Evolutionary conservation across 176 grass and related monocot genomes (phyloP), one percentile per base, ranked within the genome.

Genomic region (Poa pratensis): DNA sequence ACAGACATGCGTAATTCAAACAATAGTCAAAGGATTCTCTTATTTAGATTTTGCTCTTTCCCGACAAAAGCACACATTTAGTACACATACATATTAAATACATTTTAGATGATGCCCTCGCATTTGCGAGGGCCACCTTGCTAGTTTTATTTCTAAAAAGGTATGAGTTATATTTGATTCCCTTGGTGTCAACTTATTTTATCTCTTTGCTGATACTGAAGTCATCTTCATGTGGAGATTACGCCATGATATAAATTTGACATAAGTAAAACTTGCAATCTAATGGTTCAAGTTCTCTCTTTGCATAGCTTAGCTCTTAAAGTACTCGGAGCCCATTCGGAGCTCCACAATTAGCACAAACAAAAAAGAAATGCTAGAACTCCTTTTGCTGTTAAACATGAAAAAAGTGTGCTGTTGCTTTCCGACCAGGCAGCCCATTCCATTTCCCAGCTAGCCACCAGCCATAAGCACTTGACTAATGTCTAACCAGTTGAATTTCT

Each of bases 131-230:
- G 4, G 34, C 34, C 34, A 35, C 34, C 34, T 35, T 35, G 34
- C 34, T 35, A 35, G 34, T 84, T 84, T 95, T 66, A 79, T 95
- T 73, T 94, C 87, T 79, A 95, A 92, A 82, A 98, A 98, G 95
- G 93, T 94, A 76, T n/a, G 53, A 55, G 14, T 71, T 73, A 35
- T 78, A 68, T 42, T 62, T 64, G 9, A 19, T 12, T 61, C 42
- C 52, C 28, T 70, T 23, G 68, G 16, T 49, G 10, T 28, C 37
- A 42, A 23, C 62, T 30, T 77, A n/a, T 46, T 82, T 43, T 15
- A 82, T 62, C 26, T 46, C 24, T 78, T 70, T 24, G 23, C 24
- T 82, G 63, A 11, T 63, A 3, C 43, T 78, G 63, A 51, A 77
- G 57, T 53, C 58, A 18, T 27, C 18, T 50, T 64, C 57, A 65